A percentile compares a stretch with the other conserved stretches of the same genome.
Conservation (phyloP, 2,329 filamentous ascomycete species). For the Lithohypha guttulata region DNA sequence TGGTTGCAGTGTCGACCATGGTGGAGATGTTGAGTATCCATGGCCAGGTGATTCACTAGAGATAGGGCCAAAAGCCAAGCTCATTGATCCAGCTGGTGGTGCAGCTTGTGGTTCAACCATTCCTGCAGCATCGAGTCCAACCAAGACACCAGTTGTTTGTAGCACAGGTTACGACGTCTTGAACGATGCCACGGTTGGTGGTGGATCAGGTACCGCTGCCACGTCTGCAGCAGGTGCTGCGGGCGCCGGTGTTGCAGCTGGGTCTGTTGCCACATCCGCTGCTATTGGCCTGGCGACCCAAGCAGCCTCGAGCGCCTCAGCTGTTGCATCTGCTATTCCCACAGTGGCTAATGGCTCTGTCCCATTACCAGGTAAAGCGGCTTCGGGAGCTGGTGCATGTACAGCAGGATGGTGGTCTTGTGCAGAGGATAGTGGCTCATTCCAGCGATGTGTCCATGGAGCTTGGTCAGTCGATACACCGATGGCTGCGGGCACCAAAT, state of each 20-base stretch:
- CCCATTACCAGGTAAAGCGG: conserved; percentile 14
- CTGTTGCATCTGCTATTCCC: too few relatives aligned
- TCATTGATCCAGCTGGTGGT: background rate
- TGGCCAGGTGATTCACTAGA: conserved; percentile 48
- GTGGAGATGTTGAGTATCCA: conserved; percentile 54
- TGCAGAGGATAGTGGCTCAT: conserved; percentile 41
- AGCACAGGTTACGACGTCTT: background rate
- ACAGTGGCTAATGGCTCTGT: too few relatives aligned
- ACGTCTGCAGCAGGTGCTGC: conserved; percentile 10
- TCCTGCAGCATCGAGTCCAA: conserved; percentile 6
- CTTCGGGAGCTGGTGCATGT: conserved; percentile 38
- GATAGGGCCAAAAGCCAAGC: conserved; percentile 5
- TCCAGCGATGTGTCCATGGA: conserved; percentile 54
- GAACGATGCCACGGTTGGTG: background rate
- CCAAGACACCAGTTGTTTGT: conserved; percentile 3
- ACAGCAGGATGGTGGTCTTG: conserved; percentile 47
- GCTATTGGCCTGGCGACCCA: too few relatives aligned
- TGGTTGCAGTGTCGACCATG: conserved; percentile 45
- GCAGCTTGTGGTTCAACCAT: conserved; percentile 1
- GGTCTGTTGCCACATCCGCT: too few relatives aligned
- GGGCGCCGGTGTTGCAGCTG: too few relatives aligned
- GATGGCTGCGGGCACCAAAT: conserved; percentile 46
- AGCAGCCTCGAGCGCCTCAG: too few relatives aligned
- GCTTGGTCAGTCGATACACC: conserved; percentile 40
- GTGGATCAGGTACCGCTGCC: conserved; percentile 3